phyloP scores from a whole-genome alignment of 768 basidiomycete species.

The Rhizopogon vinicolor region DNA sequence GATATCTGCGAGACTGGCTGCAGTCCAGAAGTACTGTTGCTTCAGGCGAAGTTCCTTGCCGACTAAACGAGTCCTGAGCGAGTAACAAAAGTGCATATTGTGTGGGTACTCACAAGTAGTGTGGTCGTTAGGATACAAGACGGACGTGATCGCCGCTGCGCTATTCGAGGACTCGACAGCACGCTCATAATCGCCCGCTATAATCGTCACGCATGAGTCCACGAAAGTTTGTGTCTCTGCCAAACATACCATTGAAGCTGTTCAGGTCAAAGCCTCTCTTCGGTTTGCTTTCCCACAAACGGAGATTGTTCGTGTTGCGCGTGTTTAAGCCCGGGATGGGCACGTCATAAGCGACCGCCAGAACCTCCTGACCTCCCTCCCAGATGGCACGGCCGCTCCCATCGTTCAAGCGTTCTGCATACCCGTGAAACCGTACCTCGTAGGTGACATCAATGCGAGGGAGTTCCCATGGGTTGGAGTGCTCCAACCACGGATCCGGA shows the following conservation, averaged over 20 bases:
- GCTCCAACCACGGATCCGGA: conserved; percentile 89
- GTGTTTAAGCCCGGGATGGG: conserved; percentile 87
- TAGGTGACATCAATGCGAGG: conserved; percentile 81
- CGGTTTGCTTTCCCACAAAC: conserved; percentile 80
- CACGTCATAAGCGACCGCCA: conserved; percentile 91
- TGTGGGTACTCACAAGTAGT: conserved; percentile 45
- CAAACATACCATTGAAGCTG: conserved; percentile 79
- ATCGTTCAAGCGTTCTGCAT: conserved; percentile 62
- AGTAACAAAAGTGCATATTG: not conserved
- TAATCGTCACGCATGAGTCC: not conserved
- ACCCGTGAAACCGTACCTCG: conserved; percentile 87
- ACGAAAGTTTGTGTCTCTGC: conserved; percentile 1
- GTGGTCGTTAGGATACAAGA: conserved; percentile 95
- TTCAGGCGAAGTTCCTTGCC: conserved; percentile 89
- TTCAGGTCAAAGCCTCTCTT: conserved; percentile 92
- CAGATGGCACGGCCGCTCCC: conserved; percentile 61
- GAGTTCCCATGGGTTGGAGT: conserved; percentile 87
- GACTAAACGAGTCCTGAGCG: conserved; percentile 34
- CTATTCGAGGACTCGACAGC: conserved; percentile 86
- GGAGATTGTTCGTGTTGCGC: conserved; percentile 84
- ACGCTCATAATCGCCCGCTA: conserved; percentile 89
- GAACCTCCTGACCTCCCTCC: conserved; percentile 90
- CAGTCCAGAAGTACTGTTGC: conserved; percentile 97
- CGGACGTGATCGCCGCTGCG: conserved; percentile 91
- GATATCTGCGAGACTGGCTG: conserved; percentile 85